Conservation (phyloP, 805 yeast species). For the Blastobotrys mokoenaii region DNA sequence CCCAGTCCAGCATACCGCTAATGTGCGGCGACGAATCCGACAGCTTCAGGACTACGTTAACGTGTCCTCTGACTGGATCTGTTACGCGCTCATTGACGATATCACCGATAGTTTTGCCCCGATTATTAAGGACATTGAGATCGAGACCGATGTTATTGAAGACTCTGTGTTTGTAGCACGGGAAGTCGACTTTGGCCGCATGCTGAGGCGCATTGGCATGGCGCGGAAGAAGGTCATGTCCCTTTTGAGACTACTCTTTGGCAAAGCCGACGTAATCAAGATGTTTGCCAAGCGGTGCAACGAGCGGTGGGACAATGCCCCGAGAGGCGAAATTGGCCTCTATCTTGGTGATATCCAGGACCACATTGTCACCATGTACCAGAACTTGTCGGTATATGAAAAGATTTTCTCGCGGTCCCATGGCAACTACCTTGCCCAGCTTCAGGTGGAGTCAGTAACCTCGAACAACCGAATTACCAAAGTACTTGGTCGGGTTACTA, state of each 20-base stretch:
- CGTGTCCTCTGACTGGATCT: slow-evolving; percentile 57
- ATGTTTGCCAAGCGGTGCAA: slow-evolving; percentile 95
- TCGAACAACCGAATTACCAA: slow-evolving; percentile 79
- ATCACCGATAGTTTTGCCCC: slow-evolving; percentile 61
- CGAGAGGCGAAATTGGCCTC: slow-evolving; percentile 84
- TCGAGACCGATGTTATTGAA: slow-evolving; percentile 59
- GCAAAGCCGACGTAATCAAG: slow-evolving; percentile 92
- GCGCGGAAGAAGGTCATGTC: slow-evolving; percentile 90
- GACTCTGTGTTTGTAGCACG: slow-evolving; percentile 78
- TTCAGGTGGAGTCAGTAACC: slow-evolving; percentile 86
- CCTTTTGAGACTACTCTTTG: slow-evolving; percentile 76
- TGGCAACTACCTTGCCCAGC: slow-evolving; percentile 83
- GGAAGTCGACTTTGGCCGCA: slow-evolving; percentile 59
- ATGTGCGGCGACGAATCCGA: slow-evolving; percentile 54
- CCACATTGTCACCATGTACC: slow-evolving; percentile 94
- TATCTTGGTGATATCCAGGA: slow-evolving; percentile 95
- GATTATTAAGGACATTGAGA: slow-evolving; percentile 47
- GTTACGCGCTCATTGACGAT: slow-evolving; percentile 58
- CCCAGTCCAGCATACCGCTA: slow-evolving; percentile 50
- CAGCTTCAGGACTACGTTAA: slow-evolving; percentile 54
- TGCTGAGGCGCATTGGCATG: slow-evolving; percentile 80
- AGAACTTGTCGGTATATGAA: slow-evolving; percentile 80
- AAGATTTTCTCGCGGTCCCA: slow-evolving; percentile 90
- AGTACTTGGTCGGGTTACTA: slow-evolving; percentile 80
- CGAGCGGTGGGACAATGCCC: slow-evolving; percentile 51